Conservation (phyloP, 495 filamentous ascomycete genomes). For the Penicillium canariense region DNA sequence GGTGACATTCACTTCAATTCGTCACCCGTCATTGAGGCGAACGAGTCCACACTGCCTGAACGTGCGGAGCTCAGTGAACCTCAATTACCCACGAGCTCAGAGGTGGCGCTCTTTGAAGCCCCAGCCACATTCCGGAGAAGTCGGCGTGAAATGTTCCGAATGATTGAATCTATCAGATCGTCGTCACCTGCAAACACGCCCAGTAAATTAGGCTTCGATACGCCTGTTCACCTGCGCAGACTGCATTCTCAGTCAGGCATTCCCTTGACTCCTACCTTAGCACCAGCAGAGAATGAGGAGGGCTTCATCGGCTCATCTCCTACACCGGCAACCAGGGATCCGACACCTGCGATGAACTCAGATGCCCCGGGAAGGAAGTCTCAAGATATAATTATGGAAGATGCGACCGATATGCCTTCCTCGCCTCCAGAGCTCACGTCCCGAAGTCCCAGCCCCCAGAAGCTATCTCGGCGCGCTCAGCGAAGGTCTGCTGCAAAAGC, state of each 20-base stretch:
- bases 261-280: slow-evolving; percentile 49
- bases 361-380: slow-evolving; percentile 17
- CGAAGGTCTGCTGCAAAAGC: slow-evolving; percentile 18
- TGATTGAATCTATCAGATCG: slow-evolving; percentile 70
- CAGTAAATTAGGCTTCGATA: slow-evolving; percentile 36
- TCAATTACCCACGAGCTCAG: slow-evolving; percentile 10
- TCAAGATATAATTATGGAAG: slow-evolving; percentile 14
- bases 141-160: slow-evolving; percentile 55
- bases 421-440: slow-evolving; percentile 39
- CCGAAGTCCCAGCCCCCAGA: slow-evolving; percentile 26
- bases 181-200: slow-evolving; percentile 46
- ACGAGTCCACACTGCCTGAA: slow-evolving; percentile 3
- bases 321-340: slow-evolving; percentile 58
- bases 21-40: slow-evolving; percentile 23
- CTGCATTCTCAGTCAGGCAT: slow-evolving; percentile 29
- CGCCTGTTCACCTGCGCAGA: slow-evolving; percentile 32
- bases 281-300: slow-evolving; percentile 47
- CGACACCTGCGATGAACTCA: slow-evolving; percentile 24
- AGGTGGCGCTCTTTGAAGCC: neutral
- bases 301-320: slow-evolving; percentile 78
- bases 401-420: slow-evolving; percentile 36
- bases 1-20: slow-evolving; percentile 20
- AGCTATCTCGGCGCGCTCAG: slow-evolving; percentile 11
- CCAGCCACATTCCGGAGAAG: slow-evolving; percentile 39
- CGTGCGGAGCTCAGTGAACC: slow-evolving; percentile 13